Evolutionary conservation across 2,329 filamentous ascomycete genomes (phyloP).

Genomic region (Dryadomyces quercivorus): DNA sequence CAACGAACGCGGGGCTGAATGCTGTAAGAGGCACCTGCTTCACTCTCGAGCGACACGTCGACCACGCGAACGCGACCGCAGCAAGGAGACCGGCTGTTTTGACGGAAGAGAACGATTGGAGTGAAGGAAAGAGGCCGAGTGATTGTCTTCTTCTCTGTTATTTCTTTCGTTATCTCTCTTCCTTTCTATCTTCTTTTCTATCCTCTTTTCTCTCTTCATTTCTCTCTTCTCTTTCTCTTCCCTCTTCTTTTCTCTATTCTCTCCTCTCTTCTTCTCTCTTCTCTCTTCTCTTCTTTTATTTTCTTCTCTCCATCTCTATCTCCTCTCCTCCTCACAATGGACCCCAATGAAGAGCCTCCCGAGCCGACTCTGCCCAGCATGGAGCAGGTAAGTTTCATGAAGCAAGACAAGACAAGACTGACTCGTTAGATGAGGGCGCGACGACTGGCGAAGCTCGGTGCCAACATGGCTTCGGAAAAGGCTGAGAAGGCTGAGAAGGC

Average conservation of each 20-base stretch:
- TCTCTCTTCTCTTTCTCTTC: no score
- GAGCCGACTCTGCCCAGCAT: constrained; percentile 14
- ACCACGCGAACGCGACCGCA: no score
- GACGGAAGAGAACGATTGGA: no score
- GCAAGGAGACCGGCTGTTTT: no score
- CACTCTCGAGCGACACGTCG: no score
- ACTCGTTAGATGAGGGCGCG: constrained; percentile 13
- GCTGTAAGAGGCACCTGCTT: no score
- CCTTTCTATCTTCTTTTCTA: not conserved
- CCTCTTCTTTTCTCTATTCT: not conserved
- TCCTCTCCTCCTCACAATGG: constrained; percentile 23
- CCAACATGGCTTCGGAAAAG: constrained; percentile 15
- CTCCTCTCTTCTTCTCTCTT: not conserved
- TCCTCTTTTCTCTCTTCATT: no score
- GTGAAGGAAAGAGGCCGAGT: no score
- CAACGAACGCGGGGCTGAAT: no score
- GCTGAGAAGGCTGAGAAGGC: constrained; percentile 5
- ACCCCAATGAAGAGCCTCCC: constrained; percentile 26
- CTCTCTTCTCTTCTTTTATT: not conserved
- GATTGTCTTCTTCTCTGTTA: no score
- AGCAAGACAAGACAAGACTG: not conserved
- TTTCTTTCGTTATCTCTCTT: not conserved
- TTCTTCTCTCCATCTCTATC: no score
- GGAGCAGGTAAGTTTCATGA: constrained; percentile 11
- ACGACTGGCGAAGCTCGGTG: constrained; percentile 31